A percentile compares a stretch with the other conserved stretches of the same genome.
phyloP scores from a whole-genome alignment of 306 rosid species.

The Calophaca sinica region DNA sequence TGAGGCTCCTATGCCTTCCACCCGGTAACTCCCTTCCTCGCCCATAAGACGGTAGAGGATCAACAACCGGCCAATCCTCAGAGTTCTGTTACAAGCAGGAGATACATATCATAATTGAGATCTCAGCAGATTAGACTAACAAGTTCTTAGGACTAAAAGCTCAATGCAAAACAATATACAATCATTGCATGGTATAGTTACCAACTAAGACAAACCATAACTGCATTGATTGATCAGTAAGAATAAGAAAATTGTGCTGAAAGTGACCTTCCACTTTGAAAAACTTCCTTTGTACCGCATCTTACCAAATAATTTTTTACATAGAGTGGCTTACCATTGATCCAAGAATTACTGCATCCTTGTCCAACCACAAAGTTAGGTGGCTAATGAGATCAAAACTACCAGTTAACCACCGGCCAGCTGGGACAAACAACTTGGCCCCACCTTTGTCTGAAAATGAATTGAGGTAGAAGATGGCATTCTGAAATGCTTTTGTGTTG shows the following conservation, averaged over 20 bases:
- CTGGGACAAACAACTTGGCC: constrained; percentile 83
- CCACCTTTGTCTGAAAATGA: constrained; percentile 85
- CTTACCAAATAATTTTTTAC: not conserved
- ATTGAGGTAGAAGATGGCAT: constrained; percentile 83
- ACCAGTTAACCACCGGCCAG: constrained; percentile 86
- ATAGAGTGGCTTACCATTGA: constrained; percentile 59
- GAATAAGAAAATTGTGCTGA: not conserved
- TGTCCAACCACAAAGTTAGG: constrained; percentile 75
- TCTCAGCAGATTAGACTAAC: constrained; percentile 9
- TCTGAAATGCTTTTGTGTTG: constrained; percentile 84
- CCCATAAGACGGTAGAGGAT: constrained; percentile 90
- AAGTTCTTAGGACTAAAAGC: constrained; percentile 25
- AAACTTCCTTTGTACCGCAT: not conserved
- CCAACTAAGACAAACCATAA: not conserved
- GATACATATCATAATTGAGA: constrained; percentile 38
- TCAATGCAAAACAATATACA: constrained; percentile 10
- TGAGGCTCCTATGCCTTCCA: constrained; percentile 78
- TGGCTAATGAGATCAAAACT: constrained; percentile 91
- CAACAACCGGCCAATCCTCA: constrained; percentile 77
- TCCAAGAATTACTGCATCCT: constrained; percentile 78
- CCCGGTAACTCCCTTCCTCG: constrained; percentile 91
- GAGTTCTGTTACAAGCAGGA: constrained; percentile 58
- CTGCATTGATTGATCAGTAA: not conserved
- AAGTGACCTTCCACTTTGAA: constrained; percentile 17
- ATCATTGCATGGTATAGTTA: constrained; percentile 26